Evolutionary conservation across 169 alveolate genomes (phyloP).

Genomic region (Eimeria falciformis): DNA sequence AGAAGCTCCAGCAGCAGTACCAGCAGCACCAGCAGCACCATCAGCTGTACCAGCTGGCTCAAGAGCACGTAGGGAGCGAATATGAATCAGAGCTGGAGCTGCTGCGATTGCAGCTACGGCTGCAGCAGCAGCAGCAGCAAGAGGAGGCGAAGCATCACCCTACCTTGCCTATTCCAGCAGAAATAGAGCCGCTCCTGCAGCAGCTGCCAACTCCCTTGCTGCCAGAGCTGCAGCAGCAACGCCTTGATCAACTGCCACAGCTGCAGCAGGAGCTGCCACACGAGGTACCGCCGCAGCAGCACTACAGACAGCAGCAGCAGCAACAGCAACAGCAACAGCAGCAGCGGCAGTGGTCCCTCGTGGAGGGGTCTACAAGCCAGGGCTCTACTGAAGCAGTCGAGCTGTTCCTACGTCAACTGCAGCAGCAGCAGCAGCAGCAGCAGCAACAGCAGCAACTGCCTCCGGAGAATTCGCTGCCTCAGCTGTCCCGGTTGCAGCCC

Average conservation of each 20-base stretch:
- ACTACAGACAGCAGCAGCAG: too few species aligned
- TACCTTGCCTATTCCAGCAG: not conserved
- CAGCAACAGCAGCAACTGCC: conserved; percentile 37
- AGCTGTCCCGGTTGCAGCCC: not conserved
- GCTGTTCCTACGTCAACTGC: conserved; percentile 34
- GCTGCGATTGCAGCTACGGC: not conserved
- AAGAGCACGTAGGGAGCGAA: not conserved
- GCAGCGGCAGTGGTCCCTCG: not conserved
- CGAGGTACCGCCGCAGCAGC: too few species aligned
- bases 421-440: conserved; percentile 49
- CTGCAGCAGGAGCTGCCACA: too few species aligned
- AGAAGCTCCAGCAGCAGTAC: not conserved
- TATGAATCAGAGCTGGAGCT: not conserved
- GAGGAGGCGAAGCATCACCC: not conserved
- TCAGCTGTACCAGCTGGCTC: not conserved
- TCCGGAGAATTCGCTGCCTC: not conserved
- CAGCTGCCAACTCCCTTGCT: not conserved
- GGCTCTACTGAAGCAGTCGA: conserved; percentile 38
- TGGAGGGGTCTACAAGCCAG: not conserved
- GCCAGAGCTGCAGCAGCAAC: too few species aligned
- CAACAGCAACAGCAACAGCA: conserved; percentile 16
- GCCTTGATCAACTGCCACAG: too few species aligned
- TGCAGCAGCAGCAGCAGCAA: conserved; percentile 51
- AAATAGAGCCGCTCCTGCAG: not conserved
- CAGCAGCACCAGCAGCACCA: too few species aligned